Base-by-base conservation (phyloP, 2,329 filamentous ascomycete species). In the Cytospora paraplurivora region DNA sequence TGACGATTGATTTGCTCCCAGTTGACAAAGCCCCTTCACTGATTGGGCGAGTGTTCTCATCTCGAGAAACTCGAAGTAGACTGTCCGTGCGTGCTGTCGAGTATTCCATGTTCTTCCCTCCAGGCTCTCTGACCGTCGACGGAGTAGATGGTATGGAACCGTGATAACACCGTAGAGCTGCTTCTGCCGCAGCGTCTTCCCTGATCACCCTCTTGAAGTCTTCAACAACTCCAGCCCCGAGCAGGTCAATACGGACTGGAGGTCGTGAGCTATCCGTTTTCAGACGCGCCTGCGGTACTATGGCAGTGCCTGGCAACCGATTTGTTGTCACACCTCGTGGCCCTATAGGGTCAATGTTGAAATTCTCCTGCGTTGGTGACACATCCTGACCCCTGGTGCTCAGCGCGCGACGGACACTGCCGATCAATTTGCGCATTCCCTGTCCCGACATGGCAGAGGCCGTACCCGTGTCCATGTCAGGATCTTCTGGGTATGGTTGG, bases 1-100 rank as follows among this genome's bases (percentile, higher is more conserved):
- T 96, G 62, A 97, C 83, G 68, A 97, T 96, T 0, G 92, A 96
- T 72, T 93, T 89, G 79, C 92, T 96, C n/a, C 92, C 91, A 12
- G 82, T 82, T 0, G 92, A 95, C 52, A 94, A 85, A 7, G 76
- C 84, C 68, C 79, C 79, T 65, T 86, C 83, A 66, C 83, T 86
- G 13, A 73, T 69, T 1, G 82, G 81, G 52, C 82, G 76, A 64
- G 64, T 76, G 10, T 75, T 68, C 7, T 72, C 66, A 7, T 72
- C 71, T 6, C 70, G 68, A 5, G 75, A 69, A 27, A 73, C 71
- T n/a, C 77, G 75, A n/a, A 78, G 74, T 7, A 75, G 72, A 21
- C 76, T 77, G 32, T 80, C 78, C 68, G 81, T 71, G 61, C 79
- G 76, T 13, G 78, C 77, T 19, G 74, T 75, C 1, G 81, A 81